These are phyloP conservation scores for Gossypium rotundifolium DNA, from an alignment of 345 rosid species.

Conservation along the genomic window DNA sequence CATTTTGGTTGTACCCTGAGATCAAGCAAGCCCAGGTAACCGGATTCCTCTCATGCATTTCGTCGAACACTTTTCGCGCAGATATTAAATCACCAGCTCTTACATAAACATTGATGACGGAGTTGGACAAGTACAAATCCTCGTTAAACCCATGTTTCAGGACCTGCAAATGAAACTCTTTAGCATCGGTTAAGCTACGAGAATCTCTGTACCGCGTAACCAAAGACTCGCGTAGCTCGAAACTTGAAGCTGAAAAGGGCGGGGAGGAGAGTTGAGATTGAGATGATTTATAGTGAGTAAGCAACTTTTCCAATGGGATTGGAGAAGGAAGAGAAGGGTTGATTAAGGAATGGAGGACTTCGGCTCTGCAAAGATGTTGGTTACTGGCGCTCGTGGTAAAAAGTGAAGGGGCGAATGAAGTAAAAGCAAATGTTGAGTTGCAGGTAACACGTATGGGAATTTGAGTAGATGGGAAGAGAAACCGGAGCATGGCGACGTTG, in stretches of 20 bases:
- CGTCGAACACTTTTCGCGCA: constrained; percentile 61
- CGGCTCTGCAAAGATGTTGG: not conserved
- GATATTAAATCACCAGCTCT: constrained; percentile 39
- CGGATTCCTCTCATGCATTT: constrained; percentile 62
- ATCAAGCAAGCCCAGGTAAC: constrained; percentile 82
- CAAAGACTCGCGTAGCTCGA: constrained; percentile 28
- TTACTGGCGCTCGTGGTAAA: not conserved
- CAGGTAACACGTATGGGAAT: constrained; percentile 8
- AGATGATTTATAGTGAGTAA: constrained; percentile 15
- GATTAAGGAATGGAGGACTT: constrained; percentile 10
- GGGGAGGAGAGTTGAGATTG: not conserved
- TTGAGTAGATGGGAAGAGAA: constrained; percentile 14
- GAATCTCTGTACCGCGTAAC: constrained; percentile 28
- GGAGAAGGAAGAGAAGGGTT: constrained; percentile 16
- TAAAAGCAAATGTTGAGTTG: constrained; percentile 13
- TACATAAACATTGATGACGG: constrained; percentile 49
- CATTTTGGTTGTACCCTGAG: constrained; percentile 58
- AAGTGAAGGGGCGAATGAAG: constrained; percentile 13
- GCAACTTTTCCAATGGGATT: constrained; percentile 14
- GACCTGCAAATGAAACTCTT: constrained; percentile 38
- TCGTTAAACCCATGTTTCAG: constrained; percentile 43
- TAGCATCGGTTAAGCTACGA: constrained; percentile 31
- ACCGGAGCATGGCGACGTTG: constrained; percentile 27
- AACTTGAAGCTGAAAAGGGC: not conserved
- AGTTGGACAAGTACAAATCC: constrained; percentile 60